Evolutionary conservation across 164 flowering plant species (phyloP).

Genomic region (Brasenia schreberi): DNA sequence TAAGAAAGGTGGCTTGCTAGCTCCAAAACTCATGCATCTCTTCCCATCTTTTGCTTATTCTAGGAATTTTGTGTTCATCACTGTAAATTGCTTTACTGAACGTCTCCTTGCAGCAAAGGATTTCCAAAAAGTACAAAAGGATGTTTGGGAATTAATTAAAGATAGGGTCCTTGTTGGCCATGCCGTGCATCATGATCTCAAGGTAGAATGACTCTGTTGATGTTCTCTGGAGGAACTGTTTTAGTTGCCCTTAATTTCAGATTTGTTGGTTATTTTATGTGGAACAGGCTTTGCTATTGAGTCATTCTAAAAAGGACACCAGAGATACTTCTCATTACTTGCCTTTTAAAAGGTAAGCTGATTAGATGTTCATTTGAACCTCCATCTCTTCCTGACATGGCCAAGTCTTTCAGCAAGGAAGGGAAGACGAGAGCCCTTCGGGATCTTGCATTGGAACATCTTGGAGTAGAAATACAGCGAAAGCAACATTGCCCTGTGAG

Average conservation of each 20-base stretch:
- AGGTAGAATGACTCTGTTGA: conserved; percentile 23
- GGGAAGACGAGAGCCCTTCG: conserved; percentile 55
- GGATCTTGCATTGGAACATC: conserved; percentile 62
- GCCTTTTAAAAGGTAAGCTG: conserved; percentile 49
- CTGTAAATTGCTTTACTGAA: too few species aligned
- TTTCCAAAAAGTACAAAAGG: conserved; percentile 51
- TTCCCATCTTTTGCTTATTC: too few species aligned
- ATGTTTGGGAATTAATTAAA: conserved; percentile 69
- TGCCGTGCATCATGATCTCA: conserved; percentile 83
- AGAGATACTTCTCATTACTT: conserved; percentile 75
- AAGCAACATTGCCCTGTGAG: conserved; percentile 92
- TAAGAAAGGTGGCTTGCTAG: conserved; percentile 46
- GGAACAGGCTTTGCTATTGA: conserved; percentile 56
- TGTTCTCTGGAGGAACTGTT: not conserved
- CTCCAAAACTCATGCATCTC: too few species aligned
- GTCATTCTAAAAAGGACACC: conserved; percentile 74
- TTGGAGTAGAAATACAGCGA: conserved; percentile 64
- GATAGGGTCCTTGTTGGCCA: conserved; percentile 89
- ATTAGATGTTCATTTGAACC: not conserved
- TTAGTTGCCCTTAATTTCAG: not conserved
- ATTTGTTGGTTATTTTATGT: conserved; percentile 3
- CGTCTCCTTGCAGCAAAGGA: conserved; percentile 49
- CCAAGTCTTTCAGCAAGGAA: conserved; percentile 30
- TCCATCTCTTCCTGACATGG: not conserved
- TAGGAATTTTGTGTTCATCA: too few species aligned